Percentiles rank a stretch among this genome's conserved stretches.
Evolutionary conservation across 495 filamentous ascomycete genomes (phyloP).

Genomic region (Arthonia radiata): DNA sequence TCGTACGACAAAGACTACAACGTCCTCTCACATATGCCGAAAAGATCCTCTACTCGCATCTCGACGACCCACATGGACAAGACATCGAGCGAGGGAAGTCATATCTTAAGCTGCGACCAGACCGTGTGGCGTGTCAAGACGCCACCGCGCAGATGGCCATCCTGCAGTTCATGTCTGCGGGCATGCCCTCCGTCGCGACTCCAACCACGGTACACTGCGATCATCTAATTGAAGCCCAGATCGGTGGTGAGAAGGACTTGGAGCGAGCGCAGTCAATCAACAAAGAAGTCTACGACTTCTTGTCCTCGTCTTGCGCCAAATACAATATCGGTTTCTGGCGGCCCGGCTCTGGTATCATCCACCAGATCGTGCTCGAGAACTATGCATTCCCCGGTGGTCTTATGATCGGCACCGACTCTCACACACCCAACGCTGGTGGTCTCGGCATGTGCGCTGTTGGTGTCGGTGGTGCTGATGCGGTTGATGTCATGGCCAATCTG

Average conservation of each 20-base stretch:
- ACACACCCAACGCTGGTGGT: constrained; percentile 96
- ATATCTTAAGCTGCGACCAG: constrained; percentile 87
- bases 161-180: constrained; percentile 97
- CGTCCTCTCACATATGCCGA: constrained; percentile 67
- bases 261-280: constrained; percentile 78
- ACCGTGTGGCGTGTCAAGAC: constrained; percentile 98
- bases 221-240: constrained; percentile 95
- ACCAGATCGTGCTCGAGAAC: constrained; percentile 97
- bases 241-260: constrained; percentile 86
- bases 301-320: constrained; percentile 83
- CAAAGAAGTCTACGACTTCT: constrained; percentile 99
- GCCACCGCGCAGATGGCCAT: constrained; percentile 99
- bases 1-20: constrained; percentile 73
- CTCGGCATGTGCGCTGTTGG: constrained; percentile 89
- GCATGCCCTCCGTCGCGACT: constrained; percentile 82
- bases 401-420: constrained; percentile 94
- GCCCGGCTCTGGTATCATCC: constrained; percentile 96
- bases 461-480: constrained; percentile 96
- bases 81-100: constrained; percentile 88
- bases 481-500: constrained; percentile 94
- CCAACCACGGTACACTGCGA: constrained; percentile 97
- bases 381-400: constrained; percentile 97
- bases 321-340: constrained; percentile 99
- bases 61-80: constrained; percentile 89
- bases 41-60: constrained; percentile 95